A percentile compares a stretch with the other conserved stretches of the same genome.
phyloP scores from a whole-genome alignment of 1,284 basidiomycete genomes.

The Leccinum griseonigrum region DNA sequence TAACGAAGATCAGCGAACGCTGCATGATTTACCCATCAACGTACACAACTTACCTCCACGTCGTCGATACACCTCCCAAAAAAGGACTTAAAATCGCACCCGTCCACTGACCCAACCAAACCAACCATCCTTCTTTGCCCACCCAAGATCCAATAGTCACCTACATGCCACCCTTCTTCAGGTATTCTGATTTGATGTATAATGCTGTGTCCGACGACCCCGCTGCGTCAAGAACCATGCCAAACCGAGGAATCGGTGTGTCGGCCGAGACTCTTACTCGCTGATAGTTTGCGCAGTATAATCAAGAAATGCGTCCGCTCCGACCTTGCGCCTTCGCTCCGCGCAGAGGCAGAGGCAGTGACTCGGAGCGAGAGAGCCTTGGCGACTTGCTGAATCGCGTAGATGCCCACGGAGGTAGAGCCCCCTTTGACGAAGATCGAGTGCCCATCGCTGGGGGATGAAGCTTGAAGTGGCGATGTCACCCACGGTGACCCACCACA shows the following conservation, averaged over 20 bases:
- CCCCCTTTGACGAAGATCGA: conserved; percentile 66
- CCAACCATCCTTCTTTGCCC: conserved; percentile 13
- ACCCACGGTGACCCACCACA: conserved; percentile 30
- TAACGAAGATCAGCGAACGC: not conserved
- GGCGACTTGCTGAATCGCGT: conserved; percentile 59
- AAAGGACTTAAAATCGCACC: conserved; percentile 31
- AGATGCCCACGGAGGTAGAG: conserved; percentile 58
- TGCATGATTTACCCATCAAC: not conserved
- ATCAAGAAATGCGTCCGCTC: conserved; percentile 56
- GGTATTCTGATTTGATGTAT: conserved; percentile 43
- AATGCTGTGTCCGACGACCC: conserved; percentile 36
- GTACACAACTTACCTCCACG: conserved; percentile 38
- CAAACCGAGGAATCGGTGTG: conserved; percentile 39
- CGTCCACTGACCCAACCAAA: conserved; percentile 17
- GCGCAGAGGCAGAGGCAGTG: conserved; percentile 51
- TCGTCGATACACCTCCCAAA: conserved; percentile 47
- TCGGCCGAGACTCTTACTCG: conserved; percentile 37
- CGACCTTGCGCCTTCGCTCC: conserved; percentile 44
- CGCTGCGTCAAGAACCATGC: conserved; percentile 44
- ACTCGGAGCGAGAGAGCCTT: conserved; percentile 57
- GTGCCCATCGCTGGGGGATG: conserved; percentile 44
- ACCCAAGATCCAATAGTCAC: conserved; percentile 44
- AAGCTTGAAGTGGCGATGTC: conserved; percentile 28
- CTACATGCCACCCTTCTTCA: conserved; percentile 44
- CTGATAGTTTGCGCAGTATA: conserved; percentile 51